A percentile compares a stretch with the other conserved stretches of the same genome.
Evolutionary conservation across 306 rosid genomes (phyloP).

Genomic region (Cicer judaicum): DNA sequence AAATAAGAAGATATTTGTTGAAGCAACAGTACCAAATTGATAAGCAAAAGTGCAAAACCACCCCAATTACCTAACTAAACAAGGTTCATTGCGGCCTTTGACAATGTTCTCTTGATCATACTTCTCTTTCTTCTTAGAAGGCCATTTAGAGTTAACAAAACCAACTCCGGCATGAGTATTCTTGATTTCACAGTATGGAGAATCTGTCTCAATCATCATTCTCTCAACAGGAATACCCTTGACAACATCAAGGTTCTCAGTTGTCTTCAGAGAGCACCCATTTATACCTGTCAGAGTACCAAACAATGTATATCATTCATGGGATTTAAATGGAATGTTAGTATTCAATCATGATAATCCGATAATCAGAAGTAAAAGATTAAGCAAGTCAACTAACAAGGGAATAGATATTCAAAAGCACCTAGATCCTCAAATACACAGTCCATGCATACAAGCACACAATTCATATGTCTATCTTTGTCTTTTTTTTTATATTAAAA

Average conservation of each 20-base stretch:
- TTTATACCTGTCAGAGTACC: constrained; percentile 70
- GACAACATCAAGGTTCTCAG: constrained; percentile 83
- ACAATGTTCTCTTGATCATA: constrained; percentile 73
- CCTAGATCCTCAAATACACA: constrained; percentile 28
- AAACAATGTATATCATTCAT: constrained; percentile 32
- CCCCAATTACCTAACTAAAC: constrained; percentile 73
- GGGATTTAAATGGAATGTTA: constrained; percentile 20
- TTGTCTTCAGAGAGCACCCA: constrained; percentile 86
- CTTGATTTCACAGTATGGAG: constrained; percentile 95
- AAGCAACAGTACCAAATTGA: background rate
- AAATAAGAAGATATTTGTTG: constrained; percentile 7
- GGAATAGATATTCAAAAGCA: constrained; percentile 16
- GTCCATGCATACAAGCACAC: background rate
- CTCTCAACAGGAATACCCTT: constrained; percentile 78
- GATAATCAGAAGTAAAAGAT: constrained; percentile 19
- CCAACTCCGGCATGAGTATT: constrained; percentile 86
- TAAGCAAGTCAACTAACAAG: constrained; percentile 19
- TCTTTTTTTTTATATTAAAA: constrained; percentile 14
- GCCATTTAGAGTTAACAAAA: constrained; percentile 78
- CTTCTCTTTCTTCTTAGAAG: constrained; percentile 95
- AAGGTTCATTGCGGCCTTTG: constrained; percentile 96
- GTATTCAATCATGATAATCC: constrained; percentile 35
- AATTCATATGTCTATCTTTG: background rate
- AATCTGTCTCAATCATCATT: constrained; percentile 95
- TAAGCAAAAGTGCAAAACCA: constrained; percentile 26